phyloP scores from a whole-genome alignment of 2,329 filamentous ascomycete species.

The Aspergillus bombycis region DNA sequence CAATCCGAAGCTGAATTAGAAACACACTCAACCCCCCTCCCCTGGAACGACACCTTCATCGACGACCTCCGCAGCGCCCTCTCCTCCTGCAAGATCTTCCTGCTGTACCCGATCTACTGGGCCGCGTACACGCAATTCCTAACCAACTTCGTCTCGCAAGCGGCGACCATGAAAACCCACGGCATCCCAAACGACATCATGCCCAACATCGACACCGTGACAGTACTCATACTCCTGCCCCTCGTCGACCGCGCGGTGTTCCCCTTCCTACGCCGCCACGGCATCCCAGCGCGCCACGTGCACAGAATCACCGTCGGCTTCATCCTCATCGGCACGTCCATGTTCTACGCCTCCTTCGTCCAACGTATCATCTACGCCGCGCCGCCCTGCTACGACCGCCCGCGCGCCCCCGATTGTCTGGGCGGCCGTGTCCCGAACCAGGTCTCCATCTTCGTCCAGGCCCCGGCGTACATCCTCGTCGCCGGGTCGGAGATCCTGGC shows the following conservation, averaged over 20 bases:
- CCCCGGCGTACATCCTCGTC: background rate
- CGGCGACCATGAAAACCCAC: background rate
- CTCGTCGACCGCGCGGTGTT: background rate
- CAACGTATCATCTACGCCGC: background rate
- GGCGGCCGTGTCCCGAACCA: background rate
- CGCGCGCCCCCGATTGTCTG: background rate
- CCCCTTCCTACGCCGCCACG: background rate
- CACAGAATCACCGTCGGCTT: background rate
- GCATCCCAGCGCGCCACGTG: background rate
- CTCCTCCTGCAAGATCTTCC: conserved; percentile 66
- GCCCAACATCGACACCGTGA: background rate
- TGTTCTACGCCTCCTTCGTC: background rate
- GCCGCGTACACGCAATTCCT: conserved; percentile 32
- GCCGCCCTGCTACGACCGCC: background rate
- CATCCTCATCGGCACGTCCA: background rate
- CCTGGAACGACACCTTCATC: background rate
- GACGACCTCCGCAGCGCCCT: conserved; percentile 64
- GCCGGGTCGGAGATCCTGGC: background rate
- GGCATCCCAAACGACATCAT: background rate
- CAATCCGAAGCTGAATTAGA: no score
- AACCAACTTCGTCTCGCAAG: conserved; percentile 12
- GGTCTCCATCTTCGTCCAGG: background rate
- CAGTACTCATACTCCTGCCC: background rate
- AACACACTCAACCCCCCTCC: background rate
- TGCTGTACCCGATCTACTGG: conserved; percentile 66